Evolutionary conservation across 495 filamentous ascomycete species (phyloP).

Genomic region (Talaromyces stipitatus): DNA sequence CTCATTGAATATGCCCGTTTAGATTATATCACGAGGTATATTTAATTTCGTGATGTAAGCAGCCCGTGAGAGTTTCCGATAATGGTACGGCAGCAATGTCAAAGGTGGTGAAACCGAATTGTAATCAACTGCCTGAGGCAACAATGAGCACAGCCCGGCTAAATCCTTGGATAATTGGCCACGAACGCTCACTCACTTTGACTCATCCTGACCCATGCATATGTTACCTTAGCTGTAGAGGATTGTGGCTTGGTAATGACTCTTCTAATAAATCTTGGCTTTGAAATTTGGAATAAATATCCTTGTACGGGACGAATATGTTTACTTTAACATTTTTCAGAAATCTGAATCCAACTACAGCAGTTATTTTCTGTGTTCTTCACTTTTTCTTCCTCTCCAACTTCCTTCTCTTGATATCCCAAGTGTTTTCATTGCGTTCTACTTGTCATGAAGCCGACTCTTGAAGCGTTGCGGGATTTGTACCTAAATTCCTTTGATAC

Average conservation of each 20-base stretch:
- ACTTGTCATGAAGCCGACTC: background rate
- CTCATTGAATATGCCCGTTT: too few species aligned
- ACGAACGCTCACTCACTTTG: conserved; percentile 1
- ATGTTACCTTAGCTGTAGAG: background rate
- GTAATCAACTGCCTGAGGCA: too few species aligned
- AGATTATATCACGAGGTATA: too few species aligned
- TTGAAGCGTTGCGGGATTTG: background rate
- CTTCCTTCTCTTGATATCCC: background rate
- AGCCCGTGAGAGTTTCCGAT: too few species aligned
- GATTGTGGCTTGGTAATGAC: background rate
- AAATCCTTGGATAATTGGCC: background rate
- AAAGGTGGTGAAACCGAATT: too few species aligned
- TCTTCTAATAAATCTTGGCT: background rate
- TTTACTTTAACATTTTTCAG: background rate
- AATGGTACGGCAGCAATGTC: too few species aligned
- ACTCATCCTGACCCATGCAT: conserved; percentile 6
- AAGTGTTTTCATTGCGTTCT: background rate
- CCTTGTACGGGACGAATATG: background rate
- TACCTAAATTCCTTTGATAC: conserved; percentile 31
- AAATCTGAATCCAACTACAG: background rate
- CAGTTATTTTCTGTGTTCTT: background rate
- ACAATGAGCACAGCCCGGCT: background rate
- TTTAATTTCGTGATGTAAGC: too few species aligned
- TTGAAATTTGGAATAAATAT: background rate
- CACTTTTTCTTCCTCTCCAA: background rate